A percentile compares a stretch with the other conserved stretches of the same genome.
Conservation (phyloP, 257 asterid genomes). For the Misopates orontium region DNA sequence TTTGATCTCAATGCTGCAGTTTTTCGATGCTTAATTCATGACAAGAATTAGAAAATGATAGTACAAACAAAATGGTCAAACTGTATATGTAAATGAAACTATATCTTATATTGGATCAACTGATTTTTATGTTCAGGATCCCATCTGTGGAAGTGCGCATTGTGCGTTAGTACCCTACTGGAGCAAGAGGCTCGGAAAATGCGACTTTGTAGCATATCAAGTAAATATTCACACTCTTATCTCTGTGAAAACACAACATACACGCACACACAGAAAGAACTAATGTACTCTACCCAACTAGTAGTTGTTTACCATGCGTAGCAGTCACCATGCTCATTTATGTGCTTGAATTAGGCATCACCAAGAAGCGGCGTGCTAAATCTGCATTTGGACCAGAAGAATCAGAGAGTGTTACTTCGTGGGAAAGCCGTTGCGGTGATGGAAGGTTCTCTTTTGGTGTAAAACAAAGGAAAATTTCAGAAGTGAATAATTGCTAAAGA, state of each 20-base stretch:
- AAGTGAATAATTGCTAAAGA: no score
- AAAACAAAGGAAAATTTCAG: slow-evolving; percentile 10
- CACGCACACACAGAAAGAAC: background rate
- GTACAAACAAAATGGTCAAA: no score
- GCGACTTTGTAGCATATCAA: slow-evolving; percentile 65
- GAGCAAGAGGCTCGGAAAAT: slow-evolving; percentile 77
- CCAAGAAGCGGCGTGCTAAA: slow-evolving; percentile 70
- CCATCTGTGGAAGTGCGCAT: slow-evolving; percentile 91
- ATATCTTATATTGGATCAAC: no score
- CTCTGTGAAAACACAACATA: background rate
- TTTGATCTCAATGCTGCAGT: no score
- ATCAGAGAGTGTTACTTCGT: slow-evolving; percentile 58
- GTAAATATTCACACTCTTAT: slow-evolving; percentile 28
- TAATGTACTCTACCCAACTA: no score
- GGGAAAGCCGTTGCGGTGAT: slow-evolving; percentile 71
- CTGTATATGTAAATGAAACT: no score
- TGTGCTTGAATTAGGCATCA: slow-evolving; percentile 61
- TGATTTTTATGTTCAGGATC: slow-evolving; percentile 52
- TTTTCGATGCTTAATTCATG: no score
- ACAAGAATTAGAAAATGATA: no score
- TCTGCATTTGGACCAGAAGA: slow-evolving; percentile 64
- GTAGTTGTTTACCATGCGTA: no score
- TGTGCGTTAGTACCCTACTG: slow-evolving; percentile 82
- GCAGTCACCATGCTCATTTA: background rate
- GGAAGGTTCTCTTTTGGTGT: slow-evolving; percentile 68